Percentiles rank a stretch among this genome's conserved stretches.
phyloP scores from a whole-genome alignment of 345 rosid genomes.

The Aquilaria sinensis region DNA sequence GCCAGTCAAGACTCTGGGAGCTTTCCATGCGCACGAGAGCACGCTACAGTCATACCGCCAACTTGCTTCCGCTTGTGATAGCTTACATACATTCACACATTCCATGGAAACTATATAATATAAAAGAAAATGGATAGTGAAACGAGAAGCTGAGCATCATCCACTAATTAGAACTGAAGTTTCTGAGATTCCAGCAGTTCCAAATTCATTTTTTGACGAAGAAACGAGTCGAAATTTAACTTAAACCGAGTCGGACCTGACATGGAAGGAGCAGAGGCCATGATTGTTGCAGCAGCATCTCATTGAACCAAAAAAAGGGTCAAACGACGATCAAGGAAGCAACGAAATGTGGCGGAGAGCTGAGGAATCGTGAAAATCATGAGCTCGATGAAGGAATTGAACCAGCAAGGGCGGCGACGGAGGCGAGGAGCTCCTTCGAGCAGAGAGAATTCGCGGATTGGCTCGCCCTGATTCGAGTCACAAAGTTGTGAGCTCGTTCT shows the following conservation, averaged over 20 bases:
- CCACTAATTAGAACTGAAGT: background rate
- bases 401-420: slow-evolving; percentile 6
- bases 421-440: background rate
- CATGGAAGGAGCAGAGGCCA: slow-evolving; percentile 81
- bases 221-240: background rate
- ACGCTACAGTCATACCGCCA: slow-evolving; percentile 67
- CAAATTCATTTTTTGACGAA: slow-evolving; percentile 9
- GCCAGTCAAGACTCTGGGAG: slow-evolving; percentile 84
- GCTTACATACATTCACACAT: slow-evolving; percentile 74
- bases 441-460: slow-evolving; percentile 11
- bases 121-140: slow-evolving; percentile 2
- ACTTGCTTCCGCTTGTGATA: slow-evolving; percentile 64
- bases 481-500: slow-evolving; percentile 5
- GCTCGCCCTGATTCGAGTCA: slow-evolving; percentile 9
- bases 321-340: slow-evolving; percentile 7
- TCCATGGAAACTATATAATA: slow-evolving; percentile 64
- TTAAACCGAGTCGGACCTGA: slow-evolving; percentile 40
- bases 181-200: slow-evolving; percentile 15
- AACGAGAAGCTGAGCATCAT: background rate
- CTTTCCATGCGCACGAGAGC: slow-evolving; percentile 86
- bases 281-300: slow-evolving; percentile 45
- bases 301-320: slow-evolving; percentile 44
- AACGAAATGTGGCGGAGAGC: background rate
- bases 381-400: slow-evolving; percentile 8
- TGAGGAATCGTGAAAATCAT: too few species aligned